Evolutionary conservation across 495 filamentous ascomycete genomes (phyloP).

Genomic region (Saxophila tyrrhenica): DNA sequence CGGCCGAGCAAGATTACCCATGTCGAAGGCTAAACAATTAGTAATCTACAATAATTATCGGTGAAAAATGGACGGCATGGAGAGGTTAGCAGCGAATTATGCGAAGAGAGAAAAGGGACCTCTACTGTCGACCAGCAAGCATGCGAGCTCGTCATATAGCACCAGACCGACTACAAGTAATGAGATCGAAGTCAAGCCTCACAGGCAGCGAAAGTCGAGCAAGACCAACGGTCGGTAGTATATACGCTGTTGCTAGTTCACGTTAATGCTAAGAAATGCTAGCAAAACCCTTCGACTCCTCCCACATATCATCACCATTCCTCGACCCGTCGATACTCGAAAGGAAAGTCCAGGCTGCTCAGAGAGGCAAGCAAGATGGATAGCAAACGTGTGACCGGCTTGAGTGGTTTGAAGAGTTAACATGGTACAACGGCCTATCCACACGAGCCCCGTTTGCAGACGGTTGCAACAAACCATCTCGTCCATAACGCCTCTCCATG

Average conservation of each 20-base stretch:
- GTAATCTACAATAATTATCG: not conserved
- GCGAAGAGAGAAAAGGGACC: not conserved
- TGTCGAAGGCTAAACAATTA: no score
- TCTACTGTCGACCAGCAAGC: not conserved
- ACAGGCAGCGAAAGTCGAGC: not conserved
- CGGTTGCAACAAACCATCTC: no score
- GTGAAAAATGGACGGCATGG: not conserved
- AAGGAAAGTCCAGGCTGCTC: slow-evolving; percentile 4
- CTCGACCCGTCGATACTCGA: slow-evolving; percentile 15
- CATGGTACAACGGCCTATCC: not conserved
- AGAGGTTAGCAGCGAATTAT: not conserved
- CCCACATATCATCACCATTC: slow-evolving; percentile 8
- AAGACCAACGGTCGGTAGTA: slow-evolving; percentile 3
- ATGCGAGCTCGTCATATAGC: not conserved
- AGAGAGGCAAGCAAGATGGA: not conserved
- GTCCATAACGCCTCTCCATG: no score
- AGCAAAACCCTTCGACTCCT: slow-evolving; percentile 11
- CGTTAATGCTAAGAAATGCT: no score
- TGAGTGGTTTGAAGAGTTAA: not conserved
- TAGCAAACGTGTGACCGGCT: not conserved
- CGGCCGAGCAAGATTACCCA: no score
- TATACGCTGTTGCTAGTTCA: not conserved
- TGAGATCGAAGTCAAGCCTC: not conserved
- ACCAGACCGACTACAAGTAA: not conserved
- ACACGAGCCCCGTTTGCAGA: no score